Base-by-base conservation (phyloP, 2,329 filamentous ascomycete species). In the Xylariaceae sp. region DNA sequence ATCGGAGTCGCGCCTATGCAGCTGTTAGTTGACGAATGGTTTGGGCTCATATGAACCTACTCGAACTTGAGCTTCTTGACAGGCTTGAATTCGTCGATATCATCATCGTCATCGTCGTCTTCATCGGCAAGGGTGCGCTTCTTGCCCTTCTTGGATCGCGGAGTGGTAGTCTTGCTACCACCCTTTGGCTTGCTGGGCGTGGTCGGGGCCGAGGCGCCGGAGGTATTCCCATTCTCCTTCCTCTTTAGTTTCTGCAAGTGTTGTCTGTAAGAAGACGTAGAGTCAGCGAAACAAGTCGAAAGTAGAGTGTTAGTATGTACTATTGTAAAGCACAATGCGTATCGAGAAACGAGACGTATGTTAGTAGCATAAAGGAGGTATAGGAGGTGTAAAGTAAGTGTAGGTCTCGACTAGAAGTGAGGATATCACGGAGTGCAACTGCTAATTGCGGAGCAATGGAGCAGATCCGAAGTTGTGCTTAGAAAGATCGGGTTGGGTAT, bases 171-270 rank as follows among this genome's bases (percentile, higher is more conserved):
- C n/a, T 44, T 53, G 23, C 23, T 30, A 4, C 23, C 23, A 4
- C 9, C 18, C 34, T 55, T 58, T 23, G 56, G 51, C 2, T 58
- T 55, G 35, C 54, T 57, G 1, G 61, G 56, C 5, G 15, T 17
- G 0, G 59, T 18, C 7, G 52, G 48, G 15, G 30, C 35, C n/a
- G 53, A 41, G 4, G n/a, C 52, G 37, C 15, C 39, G 7, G 48
- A 50, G 2, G 45, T 30, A 8, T 53, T 58, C 3, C 64, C 61
- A 10, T 57, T 63, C 8, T 68, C 66, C 53, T 70, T 65, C 30
- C 65, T 62, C 69, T 75, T 76, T 45, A 80, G 72, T 64, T 79
- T 80, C 63, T 77, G 75, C 6, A 80, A 73, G 39, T 80, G 78
- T 65, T 80, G 78, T 51, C 78, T 80, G 53, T 55, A 56, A 39